These are phyloP conservation scores for Paramecium bursaria DNA, from an alignment of 73 alveolate genomes.

Conservation along the genomic window DNA sequence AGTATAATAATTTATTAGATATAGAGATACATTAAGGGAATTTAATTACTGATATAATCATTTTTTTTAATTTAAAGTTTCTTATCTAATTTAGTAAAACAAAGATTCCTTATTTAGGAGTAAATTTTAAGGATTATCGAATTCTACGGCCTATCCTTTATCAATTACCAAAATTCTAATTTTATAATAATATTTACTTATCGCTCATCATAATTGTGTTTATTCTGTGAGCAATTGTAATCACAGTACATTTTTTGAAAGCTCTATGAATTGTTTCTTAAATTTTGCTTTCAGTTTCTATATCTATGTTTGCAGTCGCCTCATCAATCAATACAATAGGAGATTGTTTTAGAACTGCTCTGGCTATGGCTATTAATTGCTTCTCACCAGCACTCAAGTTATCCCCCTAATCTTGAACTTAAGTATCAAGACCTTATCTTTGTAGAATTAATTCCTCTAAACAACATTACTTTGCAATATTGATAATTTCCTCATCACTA, in stretches of 20 bases:
- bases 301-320: slow-evolving; percentile 93
- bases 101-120: slow-evolving; percentile 3
- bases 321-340: slow-evolving; percentile 89
- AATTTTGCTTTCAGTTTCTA: slow-evolving; percentile 82
- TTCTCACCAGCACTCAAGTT: slow-evolving; percentile 87
- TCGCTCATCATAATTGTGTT: slow-evolving; percentile 79
- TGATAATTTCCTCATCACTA: slow-evolving; percentile 72
- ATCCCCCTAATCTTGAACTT: slow-evolving; percentile 76
- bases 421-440: slow-evolving; percentile 70
- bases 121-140: neutral
- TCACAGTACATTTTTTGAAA: slow-evolving; percentile 78
- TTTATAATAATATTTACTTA: slow-evolving; percentile 29
- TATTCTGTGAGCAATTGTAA: slow-evolving; percentile 86
- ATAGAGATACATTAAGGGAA: no score
- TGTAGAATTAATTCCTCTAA: slow-evolving; percentile 60
- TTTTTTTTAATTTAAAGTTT: no score
- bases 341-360: slow-evolving; percentile 80
- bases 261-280: slow-evolving; percentile 73
- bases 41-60: no score
- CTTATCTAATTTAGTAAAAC: neutral
- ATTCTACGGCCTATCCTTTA: slow-evolving; percentile 66
- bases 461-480: slow-evolving; percentile 70
- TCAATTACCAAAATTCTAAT: slow-evolving; percentile 70
- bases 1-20: no score
- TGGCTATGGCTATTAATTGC: slow-evolving; percentile 80